phyloP scores from a whole-genome alignment of 2,329 filamentous ascomycete genomes.

The Aspergillus uvarum region DNA sequence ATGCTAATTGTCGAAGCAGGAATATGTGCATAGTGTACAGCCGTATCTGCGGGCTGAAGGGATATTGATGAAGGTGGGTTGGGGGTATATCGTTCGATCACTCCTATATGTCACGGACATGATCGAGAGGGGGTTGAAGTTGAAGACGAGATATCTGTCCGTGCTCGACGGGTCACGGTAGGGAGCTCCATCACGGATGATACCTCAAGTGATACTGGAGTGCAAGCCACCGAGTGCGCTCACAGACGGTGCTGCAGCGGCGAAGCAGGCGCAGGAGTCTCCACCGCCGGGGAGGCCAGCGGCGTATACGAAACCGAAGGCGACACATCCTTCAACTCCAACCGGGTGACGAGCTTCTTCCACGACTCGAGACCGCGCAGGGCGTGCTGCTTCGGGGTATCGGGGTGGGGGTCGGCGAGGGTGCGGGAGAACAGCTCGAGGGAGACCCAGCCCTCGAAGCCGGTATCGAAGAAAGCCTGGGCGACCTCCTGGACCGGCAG shows the following conservation, averaged over 20 bases:
- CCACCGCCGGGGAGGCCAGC: neutral
- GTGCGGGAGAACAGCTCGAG: slow-evolving; percentile 68
- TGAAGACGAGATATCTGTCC: no score
- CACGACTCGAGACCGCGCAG: slow-evolving; percentile 52
- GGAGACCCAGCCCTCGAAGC: slow-evolving; percentile 68
- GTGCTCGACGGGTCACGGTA: no score
- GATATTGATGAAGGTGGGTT: no score
- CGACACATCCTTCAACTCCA: slow-evolving; percentile 10
- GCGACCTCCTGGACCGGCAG: slow-evolving; percentile 65
- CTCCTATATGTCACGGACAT: no score
- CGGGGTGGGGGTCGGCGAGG: slow-evolving; percentile 54
- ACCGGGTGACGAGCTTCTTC: slow-evolving; percentile 45
- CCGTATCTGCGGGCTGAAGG: neutral
- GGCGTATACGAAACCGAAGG: neutral
- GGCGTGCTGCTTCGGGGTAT: slow-evolving; percentile 58
- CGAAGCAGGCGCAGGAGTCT: neutral
- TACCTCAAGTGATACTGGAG: no score
- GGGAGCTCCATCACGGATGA: no score
- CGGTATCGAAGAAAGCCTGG: slow-evolving; percentile 59
- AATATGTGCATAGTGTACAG: neutral
- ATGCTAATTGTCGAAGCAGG: neutral
- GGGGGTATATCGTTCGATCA: no score
- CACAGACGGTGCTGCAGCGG: neutral
- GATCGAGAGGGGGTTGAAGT: no score
- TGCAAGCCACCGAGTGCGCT: neutral